Base-by-base conservation (phyloP, 2,329 filamentous ascomycete genomes). In the Fusarium abutilonis region DNA sequence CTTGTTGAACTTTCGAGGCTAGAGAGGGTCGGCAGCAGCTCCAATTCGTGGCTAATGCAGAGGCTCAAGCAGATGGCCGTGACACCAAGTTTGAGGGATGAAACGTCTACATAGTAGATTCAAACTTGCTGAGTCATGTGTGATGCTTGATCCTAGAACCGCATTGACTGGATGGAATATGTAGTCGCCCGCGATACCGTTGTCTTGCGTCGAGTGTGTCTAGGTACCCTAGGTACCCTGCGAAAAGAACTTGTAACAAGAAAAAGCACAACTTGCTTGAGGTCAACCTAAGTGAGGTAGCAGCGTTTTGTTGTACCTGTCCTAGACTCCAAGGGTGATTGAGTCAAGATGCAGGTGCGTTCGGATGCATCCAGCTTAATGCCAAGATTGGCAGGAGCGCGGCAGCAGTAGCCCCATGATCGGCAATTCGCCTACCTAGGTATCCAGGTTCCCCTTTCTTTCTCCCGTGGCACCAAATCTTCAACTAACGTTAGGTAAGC, bases 61-160 rank as follows among this genome's bases (percentile, higher is more conserved):
- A 39, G 21, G 52, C 45, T 50, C 50, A 59, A 59, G 51, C 52
- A 9, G 28, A 9, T 26, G 23, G 23, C 39, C 48, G 38, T 56
- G 43, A 39, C 43, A 52, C 62, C 59, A 51, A 51, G 56, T 55
- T 26, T 58, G 54, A 60, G 50, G 36, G 67, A 71, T 71, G 69
- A 71, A 71, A 71, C 69, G 45, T 58, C 62, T 43, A 55, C n/a
- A n/a, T n/a, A n/a, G n/a, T n/a, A n/a, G 62, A 60, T 62, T 52
- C 47, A 58, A 36, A 61, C 51, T 64, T 59, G 48, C 54, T 38
- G 17, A 38, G 52, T 29, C 28, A 17, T 19, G 13, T 19, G 31
- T 17, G 26, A 67, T 57, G 67, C 68, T 54, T 69, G 66, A 69
- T 62, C 68, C 66, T 48, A 36, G 56, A 31, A 19, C 38, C 26